These are phyloP conservation scores for Citrus cavaleriei DNA, from an alignment of 345 rosid genomes.

Conservation along the genomic window DNA sequence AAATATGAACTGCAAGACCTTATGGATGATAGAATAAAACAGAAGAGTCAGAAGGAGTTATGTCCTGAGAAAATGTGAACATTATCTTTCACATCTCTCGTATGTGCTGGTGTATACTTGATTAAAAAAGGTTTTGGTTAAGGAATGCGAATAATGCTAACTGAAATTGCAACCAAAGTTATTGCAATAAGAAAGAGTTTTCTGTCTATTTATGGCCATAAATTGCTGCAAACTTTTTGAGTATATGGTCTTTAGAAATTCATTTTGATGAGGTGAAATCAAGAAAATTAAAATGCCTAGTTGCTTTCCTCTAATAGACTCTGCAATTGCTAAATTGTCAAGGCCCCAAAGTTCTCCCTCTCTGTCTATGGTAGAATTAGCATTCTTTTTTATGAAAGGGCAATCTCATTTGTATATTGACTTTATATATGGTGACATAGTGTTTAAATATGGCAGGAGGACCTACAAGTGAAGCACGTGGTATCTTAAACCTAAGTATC, in stretches of 20 bases:
- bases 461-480: conserved; percentile 80
- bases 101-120: background rate
- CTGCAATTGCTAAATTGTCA: background rate
- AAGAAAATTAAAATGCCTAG: background rate
- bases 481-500: conserved; percentile 62
- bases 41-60: background rate
- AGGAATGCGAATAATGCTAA: background rate
- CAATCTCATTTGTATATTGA: conserved; percentile 1
- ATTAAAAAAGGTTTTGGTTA: background rate
- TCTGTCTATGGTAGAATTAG: background rate
- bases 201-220: background rate
- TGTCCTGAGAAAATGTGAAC: background rate
- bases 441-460: conserved; percentile 58
- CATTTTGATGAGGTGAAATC: background rate
- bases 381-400: background rate
- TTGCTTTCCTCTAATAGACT: background rate
- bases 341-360: background rate
- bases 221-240: background rate
- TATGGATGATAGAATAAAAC: background rate
- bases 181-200: background rate
- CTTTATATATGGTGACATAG: background rate
- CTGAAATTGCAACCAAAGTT: background rate
- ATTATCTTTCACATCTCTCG: background rate
- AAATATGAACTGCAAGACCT: background rate
- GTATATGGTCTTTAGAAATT: background rate